phyloP scores from a whole-genome alignment of 345 rosid species.

The Lepidium didymum region DNA sequence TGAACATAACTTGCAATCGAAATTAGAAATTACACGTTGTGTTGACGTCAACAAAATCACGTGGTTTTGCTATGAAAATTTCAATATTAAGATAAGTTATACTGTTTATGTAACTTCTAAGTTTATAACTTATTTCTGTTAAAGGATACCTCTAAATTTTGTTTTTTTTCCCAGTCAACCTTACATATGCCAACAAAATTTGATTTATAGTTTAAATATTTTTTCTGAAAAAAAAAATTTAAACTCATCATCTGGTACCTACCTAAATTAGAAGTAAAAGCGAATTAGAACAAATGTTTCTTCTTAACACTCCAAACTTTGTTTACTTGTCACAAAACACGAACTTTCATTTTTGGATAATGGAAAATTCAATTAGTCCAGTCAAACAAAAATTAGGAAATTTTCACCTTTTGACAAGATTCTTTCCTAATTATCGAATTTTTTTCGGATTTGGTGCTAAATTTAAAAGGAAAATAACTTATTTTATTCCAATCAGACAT shows the following conservation, averaged over 20 bases:
- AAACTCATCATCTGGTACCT: background rate
- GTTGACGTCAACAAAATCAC: background rate
- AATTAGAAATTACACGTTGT: background rate
- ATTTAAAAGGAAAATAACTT: background rate
- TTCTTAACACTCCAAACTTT: too few relatives aligned
- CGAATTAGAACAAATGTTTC: too few relatives aligned
- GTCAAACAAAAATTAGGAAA: conserved; percentile 9
- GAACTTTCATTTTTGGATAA: too few relatives aligned
- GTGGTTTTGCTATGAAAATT: background rate
- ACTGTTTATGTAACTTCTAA: background rate
- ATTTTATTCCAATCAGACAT: background rate
- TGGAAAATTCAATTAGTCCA: background rate
- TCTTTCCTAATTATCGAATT: background rate
- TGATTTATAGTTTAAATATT: background rate
- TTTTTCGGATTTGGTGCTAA: background rate
- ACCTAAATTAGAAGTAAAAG: too few relatives aligned
- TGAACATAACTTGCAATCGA: background rate
- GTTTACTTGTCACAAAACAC: too few relatives aligned
- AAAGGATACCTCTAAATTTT: too few relatives aligned
- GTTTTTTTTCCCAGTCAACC: too few relatives aligned
- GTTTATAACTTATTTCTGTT: background rate
- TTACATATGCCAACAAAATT: background rate
- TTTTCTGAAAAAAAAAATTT: background rate
- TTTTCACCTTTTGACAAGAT: conserved; percentile 2
- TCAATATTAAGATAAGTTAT: background rate